Base-by-base conservation (phyloP, 148 eudicot genomes). In the Vaccinium macrocarpon region DNA sequence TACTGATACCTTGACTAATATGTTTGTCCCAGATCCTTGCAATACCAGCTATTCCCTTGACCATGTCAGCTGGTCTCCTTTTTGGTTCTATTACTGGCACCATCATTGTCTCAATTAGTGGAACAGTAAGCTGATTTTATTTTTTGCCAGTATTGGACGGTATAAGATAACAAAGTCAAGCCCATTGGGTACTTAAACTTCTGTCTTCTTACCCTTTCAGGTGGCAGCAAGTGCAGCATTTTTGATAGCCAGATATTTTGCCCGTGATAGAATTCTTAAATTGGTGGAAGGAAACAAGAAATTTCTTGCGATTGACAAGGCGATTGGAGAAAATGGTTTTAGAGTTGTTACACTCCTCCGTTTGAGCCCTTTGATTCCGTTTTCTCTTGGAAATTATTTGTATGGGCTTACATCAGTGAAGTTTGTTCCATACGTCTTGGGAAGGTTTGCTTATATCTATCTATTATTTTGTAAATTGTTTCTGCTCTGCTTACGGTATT, bases 281-380 rank as follows among this genome's bases (percentile, higher is more conserved):
- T 81, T 97, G 79, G 99, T 97, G 70, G 97, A 97, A 85, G 99
- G 98, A 86, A 97, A 97, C 88, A 95, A 95, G 89, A 97, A 97
- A 89, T 97, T 97, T 87, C 98, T 94, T 89, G 99, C 99, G 62
- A 95, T 97, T 82, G 99, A 97, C 90, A 97, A 93, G 88, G 98
- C 99, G 59, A 97, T 97, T 87, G 99, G 99, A 87, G 99, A 97
- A 86, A 97, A 97, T 86, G 98, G 99, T 79, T 97, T 97, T 84
- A 88, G 88, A 89, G 95, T 97, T 85, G 99, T 97, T 53, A 92
- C 99, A 42, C 98, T 97, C 81, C 99, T 97, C 82, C 98, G 98
- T 53, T 90, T 97, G 94, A 97, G 99, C 89, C 99, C 99, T 8
- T 90, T 97, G 88, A 96, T 97, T 87, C 99, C 99, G 6, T 97